A percentile compares a stretch with the other conserved stretches of the same genome.
These are phyloP conservation scores for Agrocybe pediades DNA, from an alignment of 768 basidiomycete species.

Conservation along the genomic window DNA sequence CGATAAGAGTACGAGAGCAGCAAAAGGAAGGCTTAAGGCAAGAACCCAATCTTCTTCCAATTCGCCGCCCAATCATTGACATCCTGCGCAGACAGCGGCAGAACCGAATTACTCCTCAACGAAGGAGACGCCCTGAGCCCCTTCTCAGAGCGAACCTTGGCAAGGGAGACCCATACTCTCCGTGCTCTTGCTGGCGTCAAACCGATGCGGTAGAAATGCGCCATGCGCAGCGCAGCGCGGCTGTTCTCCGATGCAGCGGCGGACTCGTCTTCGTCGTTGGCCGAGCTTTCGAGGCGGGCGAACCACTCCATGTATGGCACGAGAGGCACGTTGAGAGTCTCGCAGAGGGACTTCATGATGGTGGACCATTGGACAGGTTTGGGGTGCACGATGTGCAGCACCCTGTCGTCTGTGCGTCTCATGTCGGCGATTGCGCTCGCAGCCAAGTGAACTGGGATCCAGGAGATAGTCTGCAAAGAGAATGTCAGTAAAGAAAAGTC, in stretches of 20 bases:
- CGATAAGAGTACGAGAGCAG: slow-evolving; percentile 1
- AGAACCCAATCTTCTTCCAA: slow-evolving; percentile 18
- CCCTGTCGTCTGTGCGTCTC: no score
- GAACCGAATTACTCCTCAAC: slow-evolving; percentile 3
- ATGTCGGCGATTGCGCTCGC: no score
- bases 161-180: slow-evolving; percentile 17
- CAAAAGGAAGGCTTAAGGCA: slow-evolving; percentile 11
- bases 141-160: slow-evolving; percentile 16
- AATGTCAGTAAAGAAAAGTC: no score
- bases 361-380: no score
- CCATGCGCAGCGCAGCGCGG: slow-evolving; percentile 9
- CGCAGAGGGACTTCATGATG: no score
- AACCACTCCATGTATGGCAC: no score
- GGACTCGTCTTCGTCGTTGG: neutral
- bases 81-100: slow-evolving; percentile 7
- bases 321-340: no score
- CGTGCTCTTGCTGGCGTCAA: slow-evolving; percentile 3
- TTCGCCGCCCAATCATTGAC: slow-evolving; percentile 16
- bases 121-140: slow-evolving; percentile 11
- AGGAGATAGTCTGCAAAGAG: no score
- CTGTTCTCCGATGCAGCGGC: neutral
- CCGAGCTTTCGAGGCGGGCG: no score
- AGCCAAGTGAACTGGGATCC: no score
- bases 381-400: slow-evolving; percentile 27
- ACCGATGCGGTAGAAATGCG: slow-evolving; percentile 17